Evolutionary conservation across 495 filamentous ascomycete species (phyloP).

Genomic region (Podospora pseudoanserina): DNA sequence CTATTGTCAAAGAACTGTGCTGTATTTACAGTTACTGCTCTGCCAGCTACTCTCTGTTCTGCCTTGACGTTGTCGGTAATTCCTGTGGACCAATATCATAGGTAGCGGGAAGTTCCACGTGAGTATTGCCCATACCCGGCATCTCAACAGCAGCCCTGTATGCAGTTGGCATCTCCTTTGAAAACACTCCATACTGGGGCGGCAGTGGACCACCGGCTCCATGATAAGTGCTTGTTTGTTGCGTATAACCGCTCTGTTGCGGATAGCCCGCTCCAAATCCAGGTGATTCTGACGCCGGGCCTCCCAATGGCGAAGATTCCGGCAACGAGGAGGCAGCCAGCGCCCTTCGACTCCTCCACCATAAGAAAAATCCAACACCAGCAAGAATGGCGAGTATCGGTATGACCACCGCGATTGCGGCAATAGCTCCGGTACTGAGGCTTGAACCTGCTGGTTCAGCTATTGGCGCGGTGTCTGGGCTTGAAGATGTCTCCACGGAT

Average conservation of each 20-base stretch:
- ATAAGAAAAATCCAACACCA: constrained; percentile 20
- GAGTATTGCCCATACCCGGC: not conserved
- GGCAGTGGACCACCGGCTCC: not conserved
- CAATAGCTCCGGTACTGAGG: constrained; percentile 20
- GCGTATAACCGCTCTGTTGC: not conserved
- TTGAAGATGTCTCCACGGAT: not conserved
- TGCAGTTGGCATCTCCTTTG: not conserved
- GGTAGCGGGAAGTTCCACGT: not conserved
- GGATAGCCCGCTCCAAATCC: not conserved
- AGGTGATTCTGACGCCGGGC: not conserved
- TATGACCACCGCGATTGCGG: constrained; percentile 23
- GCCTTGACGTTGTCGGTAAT: not conserved
- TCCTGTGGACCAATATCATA: not conserved
- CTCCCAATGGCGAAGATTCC: not conserved
- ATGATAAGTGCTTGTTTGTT: not conserved
- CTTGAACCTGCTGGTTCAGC: not conserved
- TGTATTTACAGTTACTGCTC: not conserved
- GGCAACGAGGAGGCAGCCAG: not conserved
- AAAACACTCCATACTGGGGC: not conserved
- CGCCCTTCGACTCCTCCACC: constrained; percentile 19
- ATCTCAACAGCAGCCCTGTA: not conserved
- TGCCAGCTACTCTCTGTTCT: not conserved
- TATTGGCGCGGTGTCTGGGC: not conserved
- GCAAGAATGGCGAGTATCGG: constrained; percentile 20
- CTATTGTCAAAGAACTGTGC: not conserved